phyloP scores from a whole-genome alignment of 208 protist species.

The Wallacemonas sp. region DNA sequence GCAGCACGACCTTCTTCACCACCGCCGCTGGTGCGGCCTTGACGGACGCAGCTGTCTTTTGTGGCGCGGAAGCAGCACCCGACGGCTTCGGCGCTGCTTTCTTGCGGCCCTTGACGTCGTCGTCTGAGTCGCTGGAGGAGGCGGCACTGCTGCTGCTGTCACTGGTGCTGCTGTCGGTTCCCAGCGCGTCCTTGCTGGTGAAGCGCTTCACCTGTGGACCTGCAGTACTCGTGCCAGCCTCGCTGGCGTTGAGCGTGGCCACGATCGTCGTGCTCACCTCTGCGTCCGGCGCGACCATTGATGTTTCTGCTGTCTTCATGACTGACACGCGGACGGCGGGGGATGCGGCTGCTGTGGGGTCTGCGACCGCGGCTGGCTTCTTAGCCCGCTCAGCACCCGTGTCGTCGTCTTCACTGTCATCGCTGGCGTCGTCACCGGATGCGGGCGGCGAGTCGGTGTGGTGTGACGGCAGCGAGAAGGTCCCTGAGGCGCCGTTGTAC shows the following conservation, averaged over 20 bases:
- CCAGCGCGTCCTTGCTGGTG: background rate
- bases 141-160: background rate
- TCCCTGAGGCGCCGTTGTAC: too few relatives aligned
- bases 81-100: too few relatives aligned
- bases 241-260: background rate
- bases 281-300: background rate
- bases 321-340: background rate
- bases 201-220: conserved; percentile 8
- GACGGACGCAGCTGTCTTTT: too few relatives aligned
- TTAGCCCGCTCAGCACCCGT: too few relatives aligned
- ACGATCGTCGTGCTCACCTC: background rate
- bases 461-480: background rate
- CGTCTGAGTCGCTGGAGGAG: background rate
- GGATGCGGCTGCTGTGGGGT: background rate
- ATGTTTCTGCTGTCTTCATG: background rate
- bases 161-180: background rate
- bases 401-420: too few relatives aligned
- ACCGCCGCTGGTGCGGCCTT: too few relatives aligned
- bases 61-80: too few relatives aligned
- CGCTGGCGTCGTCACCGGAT: too few relatives aligned
- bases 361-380: too few relatives aligned
- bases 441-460: conserved; percentile 1
- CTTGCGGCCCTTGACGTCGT: too few relatives aligned
- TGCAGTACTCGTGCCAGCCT: too few relatives aligned
- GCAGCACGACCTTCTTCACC: too few relatives aligned